Evolutionary conservation across 345 rosid genomes (phyloP).

Genomic region (Pugionium cornutum): DNA sequence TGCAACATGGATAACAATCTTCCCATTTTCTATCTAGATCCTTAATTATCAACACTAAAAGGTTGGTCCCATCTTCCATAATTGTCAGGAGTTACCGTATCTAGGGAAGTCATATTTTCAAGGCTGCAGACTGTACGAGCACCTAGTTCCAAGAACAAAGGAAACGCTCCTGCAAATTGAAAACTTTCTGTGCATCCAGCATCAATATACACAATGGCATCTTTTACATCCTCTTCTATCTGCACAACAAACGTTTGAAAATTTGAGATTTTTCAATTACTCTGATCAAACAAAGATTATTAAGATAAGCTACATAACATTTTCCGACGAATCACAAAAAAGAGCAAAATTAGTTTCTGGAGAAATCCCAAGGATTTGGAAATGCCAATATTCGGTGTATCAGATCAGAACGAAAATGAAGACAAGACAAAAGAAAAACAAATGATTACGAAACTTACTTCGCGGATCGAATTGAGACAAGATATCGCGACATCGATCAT

Average conservation of each 20-base stretch:
- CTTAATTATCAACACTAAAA: background rate
- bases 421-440: too few species aligned
- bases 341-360: background rate
- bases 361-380: background rate
- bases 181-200: slow-evolving; percentile 96
- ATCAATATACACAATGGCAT: slow-evolving; percentile 73
- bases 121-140: slow-evolving; percentile 75
- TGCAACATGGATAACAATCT: background rate
- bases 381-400: background rate
- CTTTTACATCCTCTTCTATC: slow-evolving; percentile 73
- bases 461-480: slow-evolving; percentile 75
- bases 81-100: slow-evolving; percentile 44
- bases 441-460: slow-evolving; percentile 47
- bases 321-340: background rate
- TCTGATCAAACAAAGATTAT: background rate
- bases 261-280: background rate
- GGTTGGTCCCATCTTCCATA: background rate
- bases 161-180: slow-evolving; percentile 82
- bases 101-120: slow-evolving; percentile 76
- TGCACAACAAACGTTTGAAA: slow-evolving; percentile 22
- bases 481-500: slow-evolving; percentile 68
- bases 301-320: background rate
- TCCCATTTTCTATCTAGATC: slow-evolving; percentile 3
- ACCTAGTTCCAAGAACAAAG: slow-evolving; percentile 71
- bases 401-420: background rate